Conservation (phyloP, 169 alveolate species). For the Perkinsus olseni region DNA sequence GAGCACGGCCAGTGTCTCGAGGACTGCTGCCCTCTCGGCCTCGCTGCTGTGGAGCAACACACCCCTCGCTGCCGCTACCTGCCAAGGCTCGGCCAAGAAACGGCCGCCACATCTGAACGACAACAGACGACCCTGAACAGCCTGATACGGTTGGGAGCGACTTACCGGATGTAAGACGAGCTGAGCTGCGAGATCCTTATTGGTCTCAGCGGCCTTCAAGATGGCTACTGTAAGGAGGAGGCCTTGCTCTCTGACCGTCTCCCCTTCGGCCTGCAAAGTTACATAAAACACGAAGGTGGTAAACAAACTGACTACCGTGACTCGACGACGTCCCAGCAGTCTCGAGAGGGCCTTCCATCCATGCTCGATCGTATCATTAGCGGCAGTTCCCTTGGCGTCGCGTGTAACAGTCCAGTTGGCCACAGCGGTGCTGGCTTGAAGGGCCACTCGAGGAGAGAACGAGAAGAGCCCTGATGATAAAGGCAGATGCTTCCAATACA, state of each 20-base stretch:
- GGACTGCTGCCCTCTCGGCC: background rate
- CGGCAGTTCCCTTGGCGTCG: background rate
- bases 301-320: background rate
- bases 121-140: background rate
- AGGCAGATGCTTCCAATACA: background rate
- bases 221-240: background rate
- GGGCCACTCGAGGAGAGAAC: background rate
- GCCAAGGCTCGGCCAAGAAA: background rate
- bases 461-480: background rate
- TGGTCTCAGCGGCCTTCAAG: background rate
- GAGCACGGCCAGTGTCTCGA: background rate
- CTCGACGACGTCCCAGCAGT: background rate
- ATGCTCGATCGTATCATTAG: background rate
- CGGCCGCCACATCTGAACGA: background rate
- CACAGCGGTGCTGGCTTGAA: background rate
- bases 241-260: background rate
- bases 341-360: background rate
- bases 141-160: background rate
- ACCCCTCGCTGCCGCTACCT: background rate
- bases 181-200: background rate
- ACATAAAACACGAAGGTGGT: background rate
- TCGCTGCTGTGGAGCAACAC: background rate
- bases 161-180: background rate
- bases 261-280: background rate
- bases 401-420: background rate